Evolutionary conservation across 805 yeast species (phyloP), one percentile per base, ranked within the genome.

Genomic region (Candida railenensis): DNA sequence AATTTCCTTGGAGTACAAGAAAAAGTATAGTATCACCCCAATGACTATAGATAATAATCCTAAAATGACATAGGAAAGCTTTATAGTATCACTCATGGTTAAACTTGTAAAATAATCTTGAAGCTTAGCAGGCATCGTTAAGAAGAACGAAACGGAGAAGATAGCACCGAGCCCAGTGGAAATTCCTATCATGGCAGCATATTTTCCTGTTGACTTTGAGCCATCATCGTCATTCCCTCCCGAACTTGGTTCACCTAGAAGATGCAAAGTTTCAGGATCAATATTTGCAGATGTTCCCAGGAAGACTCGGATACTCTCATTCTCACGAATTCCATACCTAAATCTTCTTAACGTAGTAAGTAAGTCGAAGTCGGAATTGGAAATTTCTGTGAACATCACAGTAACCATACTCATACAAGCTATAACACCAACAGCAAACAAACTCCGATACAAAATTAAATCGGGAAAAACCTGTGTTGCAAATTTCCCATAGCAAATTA

Each of bases 111-210:
- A 67, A 9, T 55, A 51, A 16, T 63, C 56, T 11, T 76, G 77
- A 47, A 80, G 66, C 48, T 62, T 67, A 1, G 78, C 73, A 0
- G 89, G 89, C 18, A 85, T 61, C 12, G 88, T 77, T 18, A 85
- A 61, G 37, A 81, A 73, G 36, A 74, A 61, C 1, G 77, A 57
- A 0, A 83, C 88, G 0, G 88, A 74, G 49, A 82, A 76, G 1
- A 85, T 73, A 1, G 89, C 90, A 42, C 90, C 90, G 15, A 80
- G 57, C 0, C 89, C 89, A 15, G 86, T 73, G 42, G 76, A 66
- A 14, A 81, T 60, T 1, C 91, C 91, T 37, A 85, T 73, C 19
- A 82, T 56, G 0, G 89, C 84, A 0, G 86, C 75, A 45, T 74
- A 67, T 50, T 74, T 77, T 2, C 89, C 89, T 51, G 58, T 60